Conservation (phyloP, 306 rosid species). For the Coriaria nepalensis region DNA sequence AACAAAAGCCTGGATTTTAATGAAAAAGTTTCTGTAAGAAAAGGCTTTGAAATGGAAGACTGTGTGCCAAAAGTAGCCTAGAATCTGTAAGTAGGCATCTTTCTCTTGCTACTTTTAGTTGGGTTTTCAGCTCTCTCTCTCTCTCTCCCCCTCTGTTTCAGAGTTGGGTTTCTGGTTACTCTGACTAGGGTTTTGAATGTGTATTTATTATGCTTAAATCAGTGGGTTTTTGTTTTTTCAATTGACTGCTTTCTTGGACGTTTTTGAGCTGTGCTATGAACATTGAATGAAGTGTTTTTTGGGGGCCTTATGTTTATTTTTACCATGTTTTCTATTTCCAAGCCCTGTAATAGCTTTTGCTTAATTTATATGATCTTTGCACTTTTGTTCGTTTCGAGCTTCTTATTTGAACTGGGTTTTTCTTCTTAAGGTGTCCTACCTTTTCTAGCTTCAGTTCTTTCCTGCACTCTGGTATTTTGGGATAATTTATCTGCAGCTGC, state of each 20-base stretch:
- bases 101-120: constrained; percentile 47
- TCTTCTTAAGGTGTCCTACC: constrained; percentile 6
- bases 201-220: constrained; percentile 60
- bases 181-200: constrained; percentile 89
- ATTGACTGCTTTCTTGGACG: constrained; percentile 35
- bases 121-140: constrained; percentile 14
- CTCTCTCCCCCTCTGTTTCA: constrained; percentile 19
- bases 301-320: constrained; percentile 30
- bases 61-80: constrained; percentile 54
- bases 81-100: constrained; percentile 84
- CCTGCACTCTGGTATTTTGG: constrained; percentile 8
- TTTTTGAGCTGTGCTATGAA: constrained; percentile 34
- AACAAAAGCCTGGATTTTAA: constrained; percentile 28
- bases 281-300: constrained; percentile 26
- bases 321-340: no score
- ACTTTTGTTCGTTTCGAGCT: constrained; percentile 3
- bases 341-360: no score
- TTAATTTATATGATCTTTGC: constrained; percentile 19
- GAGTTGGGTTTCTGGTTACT: constrained; percentile 36
- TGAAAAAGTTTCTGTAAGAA: constrained; percentile 29
- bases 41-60: constrained; percentile 26
- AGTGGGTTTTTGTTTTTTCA: constrained; percentile 28
- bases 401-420: constrained; percentile 21
- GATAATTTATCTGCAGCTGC: constrained; percentile 6
- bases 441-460: no score